Conservation (phyloP, 2,329 filamentous ascomycete genomes). For the Gnomoniopsis smithogilvyi region DNA sequence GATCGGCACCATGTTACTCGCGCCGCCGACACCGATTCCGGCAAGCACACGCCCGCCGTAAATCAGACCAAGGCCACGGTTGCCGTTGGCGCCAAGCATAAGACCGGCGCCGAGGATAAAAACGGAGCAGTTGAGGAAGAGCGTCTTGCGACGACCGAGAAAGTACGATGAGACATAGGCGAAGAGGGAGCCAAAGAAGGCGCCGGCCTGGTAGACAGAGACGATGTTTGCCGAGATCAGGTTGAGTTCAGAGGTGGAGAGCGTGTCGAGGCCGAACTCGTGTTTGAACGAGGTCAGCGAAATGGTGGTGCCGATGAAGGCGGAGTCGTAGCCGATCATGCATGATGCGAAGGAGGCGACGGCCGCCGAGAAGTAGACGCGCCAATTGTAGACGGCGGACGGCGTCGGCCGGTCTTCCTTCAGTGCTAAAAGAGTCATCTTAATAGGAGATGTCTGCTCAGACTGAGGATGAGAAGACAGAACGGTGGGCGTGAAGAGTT, state of each 20-base stretch:
- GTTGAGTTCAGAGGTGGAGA: slow-evolving; percentile 46
- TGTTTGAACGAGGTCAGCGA: slow-evolving; percentile 64
- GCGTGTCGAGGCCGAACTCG: slow-evolving; percentile 63
- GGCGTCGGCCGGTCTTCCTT: slow-evolving; percentile 57
- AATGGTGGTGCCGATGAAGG: slow-evolving; percentile 77
- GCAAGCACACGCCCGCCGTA: slow-evolving; percentile 61
- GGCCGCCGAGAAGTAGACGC: slow-evolving; percentile 52
- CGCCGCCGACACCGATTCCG: slow-evolving; percentile 61
- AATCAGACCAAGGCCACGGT: slow-evolving; percentile 62
- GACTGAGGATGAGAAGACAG: background rate
- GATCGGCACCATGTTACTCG: slow-evolving; percentile 61
- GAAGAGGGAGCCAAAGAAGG: slow-evolving; percentile 75
- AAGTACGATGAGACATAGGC: slow-evolving; percentile 66
- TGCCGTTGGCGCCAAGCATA: slow-evolving; percentile 64
- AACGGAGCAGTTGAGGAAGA: slow-evolving; percentile 58
- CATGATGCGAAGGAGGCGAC: slow-evolving; percentile 55
- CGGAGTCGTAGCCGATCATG: slow-evolving; percentile 63
- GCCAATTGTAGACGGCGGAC: slow-evolving; percentile 58
- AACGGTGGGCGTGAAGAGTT: background rate
- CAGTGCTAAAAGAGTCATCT: slow-evolving; percentile 42
- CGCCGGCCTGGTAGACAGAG: slow-evolving; percentile 77
- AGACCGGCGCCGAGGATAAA: slow-evolving; percentile 70
- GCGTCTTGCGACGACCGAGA: slow-evolving; percentile 62
- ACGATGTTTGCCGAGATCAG: slow-evolving; percentile 73
- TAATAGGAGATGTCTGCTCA: slow-evolving; percentile 9